phyloP scores from a whole-genome alignment of 2,329 filamentous ascomycete species.

The Sporothrix luriei region DNA sequence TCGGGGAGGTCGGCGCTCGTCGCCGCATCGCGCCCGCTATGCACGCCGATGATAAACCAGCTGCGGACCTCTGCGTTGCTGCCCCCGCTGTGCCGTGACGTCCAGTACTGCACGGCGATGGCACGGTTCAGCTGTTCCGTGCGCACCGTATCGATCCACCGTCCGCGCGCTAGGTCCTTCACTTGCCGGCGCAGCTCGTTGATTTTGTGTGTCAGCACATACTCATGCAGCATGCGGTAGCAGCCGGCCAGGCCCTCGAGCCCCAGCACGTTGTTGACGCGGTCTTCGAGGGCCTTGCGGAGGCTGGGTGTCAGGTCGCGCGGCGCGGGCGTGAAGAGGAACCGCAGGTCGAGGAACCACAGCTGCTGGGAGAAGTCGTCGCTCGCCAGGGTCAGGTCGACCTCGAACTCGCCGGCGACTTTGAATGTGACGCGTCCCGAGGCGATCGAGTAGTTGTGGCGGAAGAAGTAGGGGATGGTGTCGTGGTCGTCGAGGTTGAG shows the following conservation, averaged over 20 bases:
- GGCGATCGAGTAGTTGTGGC: conserved; percentile 69
- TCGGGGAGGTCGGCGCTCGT: conserved; percentile 40
- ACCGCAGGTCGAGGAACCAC: conserved; percentile 91
- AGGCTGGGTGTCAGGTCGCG: conserved; percentile 63
- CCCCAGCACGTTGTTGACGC: conserved; percentile 70
- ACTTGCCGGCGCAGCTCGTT: conserved; percentile 79
- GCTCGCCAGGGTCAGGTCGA: conserved; percentile 87
- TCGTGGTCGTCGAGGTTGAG: conserved; percentile 84
- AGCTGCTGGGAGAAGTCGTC: conserved; percentile 83
- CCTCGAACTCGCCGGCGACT: conserved; percentile 82
- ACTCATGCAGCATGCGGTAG: conserved; percentile 84
- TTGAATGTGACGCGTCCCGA: conserved; percentile 89
- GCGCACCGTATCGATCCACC: conserved; percentile 77
- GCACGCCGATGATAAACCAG: conserved; percentile 86
- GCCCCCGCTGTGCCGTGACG: conserved; percentile 54
- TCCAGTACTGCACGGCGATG: conserved; percentile 90
- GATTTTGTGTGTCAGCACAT: conserved; percentile 88
- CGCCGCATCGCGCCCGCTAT: conserved; percentile 41
- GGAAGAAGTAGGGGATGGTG: conserved; percentile 72
- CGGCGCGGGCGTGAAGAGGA: conserved; percentile 73
- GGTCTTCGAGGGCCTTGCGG: conserved; percentile 66
- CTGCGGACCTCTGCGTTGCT: conserved; percentile 47
- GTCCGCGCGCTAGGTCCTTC: conserved; percentile 64
- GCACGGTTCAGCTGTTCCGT: conserved; percentile 80
- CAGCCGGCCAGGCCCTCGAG: conserved; percentile 75